Base-by-base conservation (phyloP, 305 asterid species). In the Plantago coronopus region DNA sequence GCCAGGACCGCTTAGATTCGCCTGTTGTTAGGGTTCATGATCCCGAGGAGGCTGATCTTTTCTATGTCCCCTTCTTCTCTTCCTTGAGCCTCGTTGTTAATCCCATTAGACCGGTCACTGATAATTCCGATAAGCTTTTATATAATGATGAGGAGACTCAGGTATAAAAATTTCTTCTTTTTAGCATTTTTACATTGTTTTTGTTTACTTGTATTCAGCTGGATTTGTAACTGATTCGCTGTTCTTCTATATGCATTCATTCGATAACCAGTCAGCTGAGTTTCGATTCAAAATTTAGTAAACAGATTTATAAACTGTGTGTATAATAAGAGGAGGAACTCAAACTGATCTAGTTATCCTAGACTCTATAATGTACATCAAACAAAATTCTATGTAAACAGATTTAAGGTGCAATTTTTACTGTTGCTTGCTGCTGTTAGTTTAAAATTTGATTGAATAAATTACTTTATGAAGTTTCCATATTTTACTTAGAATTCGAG, bases 121-220 rank as follows among this genome's bases (percentile, higher is more conserved):
- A 37, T 48, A 81, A 65, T 5, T 60, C 62, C 21, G 74, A 71
- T 34, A 67, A 62, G 61, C 66, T 76, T 48, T 34, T 15, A 18
- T 93, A 93, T 55, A 85, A 76, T 56, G 97, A 93, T 75, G 97
- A 93, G 77, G 84, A 82, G 54, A 87, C 83, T 65, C 99, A 93
- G 95, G 98, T 88, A 54, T 14, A 13, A 38, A 25, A 9, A 9
- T 14, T 51, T 51, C 58, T 22, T 29, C 1, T n/a, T 7, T 43
- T 48, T 48, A 7, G n/a, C 13, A 7, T 17, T 7, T 48, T 48
- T 48, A n/a, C 10, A 8, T 49, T 49, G 29, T 48, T 48, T n/a
- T n/a, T n/a, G n/a, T n/a, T n/a, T n/a, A n/a, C n/a, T n/a, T n/a
- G n/a, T n/a, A n/a, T n/a, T 48, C 44, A 38, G 44, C 44, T 38